Base-by-base conservation (phyloP, 495 filamentous ascomycete genomes). In the Xylaria bambusicola region DNA sequence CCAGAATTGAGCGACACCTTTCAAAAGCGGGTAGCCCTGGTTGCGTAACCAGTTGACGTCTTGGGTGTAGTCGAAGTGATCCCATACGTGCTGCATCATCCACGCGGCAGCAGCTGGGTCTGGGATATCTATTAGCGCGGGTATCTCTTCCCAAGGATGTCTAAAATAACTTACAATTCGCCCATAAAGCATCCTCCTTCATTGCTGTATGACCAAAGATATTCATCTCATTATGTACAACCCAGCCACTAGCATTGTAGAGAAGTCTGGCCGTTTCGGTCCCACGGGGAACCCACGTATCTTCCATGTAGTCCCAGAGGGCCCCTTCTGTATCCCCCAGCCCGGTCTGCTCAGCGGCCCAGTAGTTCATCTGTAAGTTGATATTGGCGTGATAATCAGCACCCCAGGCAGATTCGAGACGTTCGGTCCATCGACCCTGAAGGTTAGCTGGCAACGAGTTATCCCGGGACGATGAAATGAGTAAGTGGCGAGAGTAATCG, bases 51-150 rank as follows among this genome's bases (percentile, higher is more conserved):
- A 82, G n/a, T 66, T 52, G 10, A 52, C 33, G 47, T 83, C 70
- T n/a, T 64, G 69, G 21, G 72, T 70, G 62, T 81, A 82, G 31
- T 78, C 75, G 29, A 70, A 79, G 54, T 76, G 72, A 58, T 81
- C 78, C 67, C 68, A 80, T 9, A 82, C 75, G 45, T 80, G 77
- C 31, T 80, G 75, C 73, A 77, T 72, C 77, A 83, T 76, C 80
- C 80, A 83, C 8, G 76, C 74, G 5, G 70, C 73, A 7, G 72
- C 61, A 0, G 70, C 71, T 24, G 78, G 76, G 47, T 77, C 56
- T 59, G 17, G 78, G 33, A 74, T 66, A 6, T 44, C n/a, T 13
- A n/a, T 59, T 23, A 59, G 56, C n/a, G 26, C n/a, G 20, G 10
- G 7, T 26, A 42, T 26, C 9, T 50, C 13, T 17, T 35, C n/a